A percentile compares a stretch with the other conserved stretches of the same genome.
Conservation (phyloP, 768 basidiomycete species). For the Boletus fagicola region DNA sequence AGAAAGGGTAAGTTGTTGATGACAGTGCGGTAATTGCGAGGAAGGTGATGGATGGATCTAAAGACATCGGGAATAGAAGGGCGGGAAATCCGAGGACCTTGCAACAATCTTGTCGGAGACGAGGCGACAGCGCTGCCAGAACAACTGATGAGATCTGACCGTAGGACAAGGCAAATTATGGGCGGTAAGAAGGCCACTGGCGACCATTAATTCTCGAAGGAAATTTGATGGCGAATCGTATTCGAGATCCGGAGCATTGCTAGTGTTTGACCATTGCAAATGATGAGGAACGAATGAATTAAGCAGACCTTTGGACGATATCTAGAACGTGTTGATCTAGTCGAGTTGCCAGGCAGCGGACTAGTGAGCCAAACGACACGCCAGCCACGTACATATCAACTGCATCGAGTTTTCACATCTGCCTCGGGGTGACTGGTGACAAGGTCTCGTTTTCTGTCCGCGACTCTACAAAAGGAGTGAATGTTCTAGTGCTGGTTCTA, state of each 20-base stretch:
- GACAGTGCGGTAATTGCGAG: constrained; percentile 55
- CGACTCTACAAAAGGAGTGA: constrained; percentile 2
- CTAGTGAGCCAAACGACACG: not conserved
- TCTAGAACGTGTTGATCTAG: not conserved
- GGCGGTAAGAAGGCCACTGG: constrained; percentile 9
- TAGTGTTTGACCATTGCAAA: constrained; percentile 2
- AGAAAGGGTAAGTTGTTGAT: constrained; percentile 44
- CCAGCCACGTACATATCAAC: not conserved
- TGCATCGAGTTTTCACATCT: not conserved
- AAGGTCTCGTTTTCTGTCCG: not conserved
- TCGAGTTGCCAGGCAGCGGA: not conserved
- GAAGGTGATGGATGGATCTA: constrained; percentile 56
- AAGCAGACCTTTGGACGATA: not conserved
- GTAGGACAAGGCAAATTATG: not conserved
- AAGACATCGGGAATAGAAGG: constrained; percentile 45
- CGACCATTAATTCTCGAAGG: not conserved
- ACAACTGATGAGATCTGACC: constrained; percentile 16
- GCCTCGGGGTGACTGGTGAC: not conserved
- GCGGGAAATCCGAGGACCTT: constrained; percentile 53
- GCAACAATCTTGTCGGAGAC: constrained; percentile 49
- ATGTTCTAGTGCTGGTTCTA: constrained; percentile 15
- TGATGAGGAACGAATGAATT: not conserved
- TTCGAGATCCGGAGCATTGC: not conserved
- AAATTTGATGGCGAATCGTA: not conserved
- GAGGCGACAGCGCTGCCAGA: constrained; percentile 46